Percentiles rank a stretch among this genome's conserved stretches.
Evolutionary conservation across 768 basidiomycete species (phyloP).

Genomic region (Clitopilus passeckerianus): DNA sequence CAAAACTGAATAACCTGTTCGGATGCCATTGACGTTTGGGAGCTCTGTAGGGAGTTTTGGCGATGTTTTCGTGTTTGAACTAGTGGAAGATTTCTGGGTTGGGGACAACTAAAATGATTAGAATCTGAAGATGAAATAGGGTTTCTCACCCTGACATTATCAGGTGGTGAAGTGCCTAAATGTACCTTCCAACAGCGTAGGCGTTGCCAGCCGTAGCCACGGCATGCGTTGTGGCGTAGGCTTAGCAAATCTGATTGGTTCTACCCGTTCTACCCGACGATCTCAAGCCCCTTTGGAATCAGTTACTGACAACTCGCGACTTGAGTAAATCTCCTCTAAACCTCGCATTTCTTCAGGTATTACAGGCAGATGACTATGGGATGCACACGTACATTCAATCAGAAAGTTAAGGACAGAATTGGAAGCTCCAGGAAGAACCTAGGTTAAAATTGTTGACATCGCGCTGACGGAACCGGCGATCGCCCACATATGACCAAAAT

Average conservation of each 20-base stretch:
- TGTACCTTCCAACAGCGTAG: background rate
- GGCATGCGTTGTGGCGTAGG: background rate
- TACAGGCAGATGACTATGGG: too few relatives aligned
- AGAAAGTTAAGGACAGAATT: background rate
- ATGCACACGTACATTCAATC: background rate
- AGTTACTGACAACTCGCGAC: background rate
- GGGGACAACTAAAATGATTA: too few relatives aligned
- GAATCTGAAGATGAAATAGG: too few relatives aligned
- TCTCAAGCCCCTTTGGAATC: background rate
- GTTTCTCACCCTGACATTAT: background rate
- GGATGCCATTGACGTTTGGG: background rate
- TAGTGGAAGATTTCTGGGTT: too few relatives aligned
- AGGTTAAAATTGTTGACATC: background rate
- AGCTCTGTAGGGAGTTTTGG: too few relatives aligned
- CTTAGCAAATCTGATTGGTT: background rate
- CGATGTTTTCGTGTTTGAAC: too few relatives aligned
- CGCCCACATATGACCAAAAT: background rate
- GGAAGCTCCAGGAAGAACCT: background rate
- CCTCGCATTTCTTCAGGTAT: background rate
- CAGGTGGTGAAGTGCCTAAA: background rate
- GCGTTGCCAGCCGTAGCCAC: background rate
- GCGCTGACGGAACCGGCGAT: background rate
- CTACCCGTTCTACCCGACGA: background rate
- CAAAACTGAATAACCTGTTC: background rate
- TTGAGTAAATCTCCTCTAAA: background rate